phyloP scores from a whole-genome alignment of 257 asterid genomes.

The Catharanthus roseus region DNA sequence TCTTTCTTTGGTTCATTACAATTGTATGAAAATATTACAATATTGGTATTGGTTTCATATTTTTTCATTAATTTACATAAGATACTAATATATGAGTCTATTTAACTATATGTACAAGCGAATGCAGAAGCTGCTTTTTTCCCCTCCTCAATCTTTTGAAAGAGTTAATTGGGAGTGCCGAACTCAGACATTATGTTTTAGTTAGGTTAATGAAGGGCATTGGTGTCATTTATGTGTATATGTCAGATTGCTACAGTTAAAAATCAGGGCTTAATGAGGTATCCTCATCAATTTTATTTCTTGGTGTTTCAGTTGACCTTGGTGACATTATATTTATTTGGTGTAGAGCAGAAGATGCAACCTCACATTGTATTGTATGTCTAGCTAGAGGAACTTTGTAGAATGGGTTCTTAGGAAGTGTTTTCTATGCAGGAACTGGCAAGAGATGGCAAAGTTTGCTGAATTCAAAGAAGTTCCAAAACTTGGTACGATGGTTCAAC shows the following conservation, averaged over 20 bases:
- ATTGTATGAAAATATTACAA: not conserved
- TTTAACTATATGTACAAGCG: not conserved
- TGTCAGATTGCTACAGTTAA: not conserved
- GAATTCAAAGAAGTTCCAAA: conserved; percentile 80
- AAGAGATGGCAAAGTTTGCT: conserved; percentile 85
- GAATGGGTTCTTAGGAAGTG: not conserved
- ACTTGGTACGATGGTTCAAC: conserved; percentile 87
- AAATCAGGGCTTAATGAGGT: not conserved
- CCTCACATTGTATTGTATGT: not conserved
- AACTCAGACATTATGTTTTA: not conserved
- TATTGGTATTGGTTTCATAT: not conserved
- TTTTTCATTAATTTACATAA: not conserved
- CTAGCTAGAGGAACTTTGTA: not conserved
- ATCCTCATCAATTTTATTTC: not conserved
- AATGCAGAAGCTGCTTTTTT: not conserved
- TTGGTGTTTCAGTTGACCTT: not conserved
- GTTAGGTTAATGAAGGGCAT: not conserved
- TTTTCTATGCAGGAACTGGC: conserved; percentile 56
- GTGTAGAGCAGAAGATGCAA: not conserved
- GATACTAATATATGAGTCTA: not conserved
- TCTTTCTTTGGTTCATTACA: not conserved
- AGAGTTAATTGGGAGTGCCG: not conserved
- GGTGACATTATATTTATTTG: not conserved
- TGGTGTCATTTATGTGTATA: not conserved
- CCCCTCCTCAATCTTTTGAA: not conserved